phyloP scores from a whole-genome alignment of 164 flowering plant genomes.

The Dillenia turbinata region DNA sequence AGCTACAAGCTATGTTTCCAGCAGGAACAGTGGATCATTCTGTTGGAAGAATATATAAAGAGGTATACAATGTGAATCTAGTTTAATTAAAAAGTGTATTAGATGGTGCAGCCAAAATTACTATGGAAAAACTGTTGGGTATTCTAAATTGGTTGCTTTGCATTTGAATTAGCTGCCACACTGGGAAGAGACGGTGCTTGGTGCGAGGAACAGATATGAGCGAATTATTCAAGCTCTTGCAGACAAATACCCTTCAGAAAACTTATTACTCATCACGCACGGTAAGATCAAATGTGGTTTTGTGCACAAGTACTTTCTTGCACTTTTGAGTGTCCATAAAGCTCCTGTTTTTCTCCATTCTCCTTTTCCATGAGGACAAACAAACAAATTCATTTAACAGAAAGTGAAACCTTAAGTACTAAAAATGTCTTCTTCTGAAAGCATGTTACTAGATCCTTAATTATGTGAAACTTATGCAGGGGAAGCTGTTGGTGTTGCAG shows the following conservation, averaged over 20 bases:
- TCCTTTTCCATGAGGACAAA: not conserved
- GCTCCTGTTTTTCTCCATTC: not conserved
- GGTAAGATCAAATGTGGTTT: slow-evolving; percentile 32
- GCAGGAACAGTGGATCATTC: slow-evolving; percentile 64
- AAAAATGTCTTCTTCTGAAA: too few relatives aligned
- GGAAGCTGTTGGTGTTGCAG: slow-evolving; percentile 67
- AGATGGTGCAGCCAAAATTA: not conserved
- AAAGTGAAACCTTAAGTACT: too few relatives aligned
- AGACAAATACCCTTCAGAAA: slow-evolving; percentile 65
- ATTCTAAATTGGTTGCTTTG: slow-evolving; percentile 6
- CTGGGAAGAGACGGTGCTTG: slow-evolving; percentile 58
- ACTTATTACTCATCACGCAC: slow-evolving; percentile 79
- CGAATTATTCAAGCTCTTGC: slow-evolving; percentile 57
- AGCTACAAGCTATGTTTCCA: slow-evolving; percentile 65
- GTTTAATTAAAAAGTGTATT: not conserved
- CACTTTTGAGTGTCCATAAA: too few relatives aligned
- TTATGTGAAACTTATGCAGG: slow-evolving; percentile 32
- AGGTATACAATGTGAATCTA: slow-evolving; percentile 29
- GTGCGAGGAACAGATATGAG: slow-evolving; percentile 49
- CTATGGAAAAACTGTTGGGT: not conserved
- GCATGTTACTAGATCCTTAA: too few relatives aligned
- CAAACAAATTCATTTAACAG: too few relatives aligned
- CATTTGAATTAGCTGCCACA: slow-evolving; percentile 47
- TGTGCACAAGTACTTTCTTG: too few relatives aligned
- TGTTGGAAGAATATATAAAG: slow-evolving; percentile 38